Percentiles rank a stretch among this genome's conserved stretches.
Conservation (phyloP, 176 grass and related monocot species). For the Rhipidocladum racemiflorum region DNA sequence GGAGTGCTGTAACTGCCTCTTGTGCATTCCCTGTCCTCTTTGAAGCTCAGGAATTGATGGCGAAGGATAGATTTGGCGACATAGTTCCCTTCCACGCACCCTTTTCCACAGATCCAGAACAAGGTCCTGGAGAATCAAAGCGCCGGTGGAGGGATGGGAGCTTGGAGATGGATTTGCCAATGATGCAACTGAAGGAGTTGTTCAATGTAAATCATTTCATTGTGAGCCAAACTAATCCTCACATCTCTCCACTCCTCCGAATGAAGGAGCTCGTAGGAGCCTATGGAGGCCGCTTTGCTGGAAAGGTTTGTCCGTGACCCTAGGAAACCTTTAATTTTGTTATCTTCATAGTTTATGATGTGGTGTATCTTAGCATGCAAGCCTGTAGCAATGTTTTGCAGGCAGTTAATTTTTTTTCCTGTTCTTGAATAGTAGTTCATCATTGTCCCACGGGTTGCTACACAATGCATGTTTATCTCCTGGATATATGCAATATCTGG, state of each 20-base stretch:
- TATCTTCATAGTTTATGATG: neutral
- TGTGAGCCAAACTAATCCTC: conserved; percentile 94
- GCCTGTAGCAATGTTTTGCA: neutral
- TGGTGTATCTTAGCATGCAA: neutral
- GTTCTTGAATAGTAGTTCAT: neutral
- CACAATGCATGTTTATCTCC: neutral
- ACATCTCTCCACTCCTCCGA: conserved; percentile 83
- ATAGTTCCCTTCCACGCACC: conserved; percentile 86
- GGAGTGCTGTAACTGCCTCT: conserved; percentile 95
- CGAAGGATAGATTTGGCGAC: conserved; percentile 88
- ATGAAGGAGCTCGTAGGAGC: conserved; percentile 71
- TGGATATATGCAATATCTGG: neutral
- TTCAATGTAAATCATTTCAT: conserved; percentile 99
- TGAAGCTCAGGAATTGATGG: conserved; percentile 96
- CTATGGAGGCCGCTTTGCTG: conserved; percentile 83
- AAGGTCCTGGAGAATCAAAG: conserved; percentile 46
- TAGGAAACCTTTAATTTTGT: neutral
- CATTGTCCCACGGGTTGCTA: neutral
- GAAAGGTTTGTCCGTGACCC: conserved; percentile 60
- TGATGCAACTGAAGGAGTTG: conserved; percentile 82
- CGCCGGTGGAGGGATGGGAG: conserved; percentile 93
- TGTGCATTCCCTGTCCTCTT: conserved; percentile 95
- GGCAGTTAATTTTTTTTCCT: neutral
- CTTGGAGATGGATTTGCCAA: conserved; percentile 94
- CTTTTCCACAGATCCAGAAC: conserved; percentile 49